phyloP scores from a whole-genome alignment of 345 rosid species.

The Streptanthus diversifolius region DNA sequence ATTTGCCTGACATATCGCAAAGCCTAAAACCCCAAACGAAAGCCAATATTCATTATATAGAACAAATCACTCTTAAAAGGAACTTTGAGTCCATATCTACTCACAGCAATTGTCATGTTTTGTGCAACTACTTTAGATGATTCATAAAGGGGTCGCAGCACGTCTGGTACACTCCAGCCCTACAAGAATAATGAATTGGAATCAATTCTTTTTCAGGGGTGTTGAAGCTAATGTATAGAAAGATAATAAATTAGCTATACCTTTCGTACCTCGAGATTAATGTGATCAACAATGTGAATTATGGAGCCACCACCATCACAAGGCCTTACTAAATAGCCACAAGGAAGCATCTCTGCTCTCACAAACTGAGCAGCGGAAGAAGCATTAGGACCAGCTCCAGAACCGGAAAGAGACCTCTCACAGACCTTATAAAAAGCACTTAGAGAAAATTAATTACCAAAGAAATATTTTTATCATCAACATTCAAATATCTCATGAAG shows the following conservation, averaged over 20 bases:
- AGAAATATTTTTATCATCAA: not conserved
- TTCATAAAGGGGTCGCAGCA: constrained; percentile 91
- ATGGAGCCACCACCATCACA: constrained; percentile 99
- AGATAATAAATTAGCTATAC: not conserved
- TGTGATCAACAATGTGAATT: constrained; percentile 93
- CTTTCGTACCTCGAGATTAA: constrained; percentile 71
- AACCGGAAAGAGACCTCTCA: constrained; percentile 96
- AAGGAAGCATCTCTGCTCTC: constrained; percentile 92
- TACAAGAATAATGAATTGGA: constrained; percentile 6
- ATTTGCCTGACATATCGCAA: constrained; percentile 80
- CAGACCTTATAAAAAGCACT: constrained; percentile 50
- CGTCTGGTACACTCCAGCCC: constrained; percentile 99
- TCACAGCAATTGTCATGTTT: constrained; percentile 85
- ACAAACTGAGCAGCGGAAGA: constrained; percentile 83
- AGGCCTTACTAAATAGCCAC: constrained; percentile 92
- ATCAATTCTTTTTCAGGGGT: not conserved
- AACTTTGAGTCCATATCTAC: constrained; percentile 16
- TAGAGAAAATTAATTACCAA: not conserved
- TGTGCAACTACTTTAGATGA: constrained; percentile 96
- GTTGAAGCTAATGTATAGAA: not conserved
- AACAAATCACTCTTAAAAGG: not conserved
- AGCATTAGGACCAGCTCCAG: constrained; percentile 85
- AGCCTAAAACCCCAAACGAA: constrained; percentile 43
- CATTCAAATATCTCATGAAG: not conserved
- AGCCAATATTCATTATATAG: not conserved